phyloP scores from a whole-genome alignment of 208 protist genomes.

The Acanthamoeba sp. region DNA sequence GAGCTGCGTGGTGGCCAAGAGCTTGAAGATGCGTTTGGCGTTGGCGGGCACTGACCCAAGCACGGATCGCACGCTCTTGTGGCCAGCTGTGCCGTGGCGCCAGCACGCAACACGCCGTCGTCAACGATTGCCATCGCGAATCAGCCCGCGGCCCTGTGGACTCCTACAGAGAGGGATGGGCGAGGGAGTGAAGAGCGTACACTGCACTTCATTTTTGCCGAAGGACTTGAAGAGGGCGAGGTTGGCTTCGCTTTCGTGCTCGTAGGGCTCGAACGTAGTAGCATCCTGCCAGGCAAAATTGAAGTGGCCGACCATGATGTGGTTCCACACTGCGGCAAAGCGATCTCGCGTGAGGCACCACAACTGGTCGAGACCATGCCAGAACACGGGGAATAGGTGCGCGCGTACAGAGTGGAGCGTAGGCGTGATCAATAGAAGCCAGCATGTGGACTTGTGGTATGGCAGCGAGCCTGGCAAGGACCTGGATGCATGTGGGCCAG shows the following conservation, averaged over 20 bases:
- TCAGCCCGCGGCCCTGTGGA: too few relatives aligned
- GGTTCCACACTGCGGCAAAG: conserved; percentile 44
- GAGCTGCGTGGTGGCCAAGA: conserved; percentile 24
- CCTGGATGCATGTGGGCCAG: background rate
- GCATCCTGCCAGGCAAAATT: conserved; percentile 49
- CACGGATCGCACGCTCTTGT: conserved; percentile 53
- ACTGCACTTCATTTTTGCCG: conserved; percentile 14
- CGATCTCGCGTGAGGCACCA: background rate
- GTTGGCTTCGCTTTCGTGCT: conserved; percentile 43
- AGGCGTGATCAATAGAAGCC: conserved; percentile 42
- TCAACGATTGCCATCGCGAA: background rate
- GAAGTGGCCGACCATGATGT: conserved; percentile 71
- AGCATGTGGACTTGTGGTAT: conserved; percentile 61
- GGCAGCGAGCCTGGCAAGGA: background rate
- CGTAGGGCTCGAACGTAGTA: conserved; percentile 56
- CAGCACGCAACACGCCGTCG: background rate
- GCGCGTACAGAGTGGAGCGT: background rate
- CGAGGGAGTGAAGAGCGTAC: background rate
- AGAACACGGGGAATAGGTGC: background rate
- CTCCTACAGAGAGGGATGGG: background rate
- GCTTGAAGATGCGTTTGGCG: conserved; percentile 65
- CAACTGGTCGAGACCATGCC: too few relatives aligned
- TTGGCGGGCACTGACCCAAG: conserved; percentile 21
- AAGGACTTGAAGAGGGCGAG: conserved; percentile 62
- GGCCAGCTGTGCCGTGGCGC: background rate